Percentiles rank a stretch among this genome's conserved stretches.
Evolutionary conservation across 1,284 basidiomycete species (phyloP).

Genomic region (Agroathelia rolfsii): DNA sequence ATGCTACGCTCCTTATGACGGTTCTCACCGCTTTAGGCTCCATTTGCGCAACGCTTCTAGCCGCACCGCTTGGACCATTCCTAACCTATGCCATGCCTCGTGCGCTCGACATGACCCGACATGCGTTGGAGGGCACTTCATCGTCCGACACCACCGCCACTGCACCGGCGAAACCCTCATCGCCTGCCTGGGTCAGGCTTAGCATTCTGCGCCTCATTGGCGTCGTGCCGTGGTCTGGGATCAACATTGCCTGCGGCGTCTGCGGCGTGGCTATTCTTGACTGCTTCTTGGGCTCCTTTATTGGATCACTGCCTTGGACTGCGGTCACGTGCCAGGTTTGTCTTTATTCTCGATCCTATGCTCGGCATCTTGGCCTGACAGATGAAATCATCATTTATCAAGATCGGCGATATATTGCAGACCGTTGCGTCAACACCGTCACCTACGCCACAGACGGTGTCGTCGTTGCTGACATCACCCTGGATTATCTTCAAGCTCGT

Average conservation of each 20-base stretch:
- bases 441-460: conserved; percentile 58
- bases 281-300: conserved; percentile 74
- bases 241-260: conserved; percentile 89
- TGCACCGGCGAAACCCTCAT: conserved; percentile 26
- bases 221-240: conserved; percentile 88
- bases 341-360: conserved; percentile 12
- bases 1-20: conserved; percentile 72
- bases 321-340: conserved; percentile 76
- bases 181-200: conserved; percentile 75
- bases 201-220: conserved; percentile 81
- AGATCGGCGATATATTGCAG: conserved; percentile 79
- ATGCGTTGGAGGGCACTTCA: conserved; percentile 46
- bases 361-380: conserved; percentile 12
- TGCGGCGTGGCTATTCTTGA: conserved; percentile 69
- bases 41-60: conserved; percentile 65
- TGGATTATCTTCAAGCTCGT: conserved; percentile 64
- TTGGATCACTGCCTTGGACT: conserved; percentile 74
- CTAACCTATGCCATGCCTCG: conserved; percentile 73
- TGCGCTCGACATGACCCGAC: conserved; percentile 72
- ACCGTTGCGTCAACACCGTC: conserved; percentile 61
- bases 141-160: conserved; percentile 25
- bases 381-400: conserved; percentile 11
- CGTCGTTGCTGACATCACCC: conserved; percentile 61
- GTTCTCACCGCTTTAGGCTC: conserved; percentile 82
- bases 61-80: conserved; percentile 77